Conservation (phyloP, 495 filamentous ascomycete genomes). For the Aspergillus coremiiformis region DNA sequence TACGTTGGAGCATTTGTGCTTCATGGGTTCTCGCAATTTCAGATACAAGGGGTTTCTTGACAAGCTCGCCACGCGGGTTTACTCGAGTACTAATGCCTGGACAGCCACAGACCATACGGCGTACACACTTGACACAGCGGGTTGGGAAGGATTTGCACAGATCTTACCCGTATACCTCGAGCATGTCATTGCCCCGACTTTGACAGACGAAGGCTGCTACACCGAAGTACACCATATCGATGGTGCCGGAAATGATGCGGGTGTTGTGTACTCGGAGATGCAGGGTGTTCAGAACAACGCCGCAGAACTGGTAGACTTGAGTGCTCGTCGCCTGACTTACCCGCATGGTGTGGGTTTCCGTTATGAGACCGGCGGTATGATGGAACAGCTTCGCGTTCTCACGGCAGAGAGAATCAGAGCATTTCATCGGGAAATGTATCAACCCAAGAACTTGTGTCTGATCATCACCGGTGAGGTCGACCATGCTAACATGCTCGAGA, state of each 20-base stretch:
- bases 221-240: slow-evolving; percentile 97
- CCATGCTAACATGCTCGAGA: slow-evolving; percentile 68
- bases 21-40: slow-evolving; percentile 96
- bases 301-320: slow-evolving; percentile 75
- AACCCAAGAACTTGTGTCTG: slow-evolving; percentile 89
- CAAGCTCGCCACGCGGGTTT: slow-evolving; percentile 85
- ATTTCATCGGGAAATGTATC: slow-evolving; percentile 97
- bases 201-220: slow-evolving; percentile 87
- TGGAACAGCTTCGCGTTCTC: slow-evolving; percentile 78
- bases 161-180: slow-evolving; percentile 94
- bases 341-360: slow-evolving; percentile 86
- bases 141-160: slow-evolving; percentile 93
- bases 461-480: slow-evolving; percentile 85
- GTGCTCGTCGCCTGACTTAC: slow-evolving; percentile 70
- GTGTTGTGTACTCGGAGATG: slow-evolving; percentile 99
- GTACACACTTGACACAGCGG: slow-evolving; percentile 88
- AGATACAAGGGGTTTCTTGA: slow-evolving; percentile 91
- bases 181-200: slow-evolving; percentile 81
- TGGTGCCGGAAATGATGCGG: slow-evolving; percentile 86
- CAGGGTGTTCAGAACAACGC: slow-evolving; percentile 84
- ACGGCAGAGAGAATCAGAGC: slow-evolving; percentile 81
- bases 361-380: slow-evolving; percentile 96
- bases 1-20: slow-evolving; percentile 91
- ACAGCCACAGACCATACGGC: slow-evolving; percentile 92
- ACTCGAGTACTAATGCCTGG: slow-evolving; percentile 94